phyloP scores from a whole-genome alignment of 2,329 filamentous ascomycete genomes.

The Fusarium sterilihyphosum region DNA sequence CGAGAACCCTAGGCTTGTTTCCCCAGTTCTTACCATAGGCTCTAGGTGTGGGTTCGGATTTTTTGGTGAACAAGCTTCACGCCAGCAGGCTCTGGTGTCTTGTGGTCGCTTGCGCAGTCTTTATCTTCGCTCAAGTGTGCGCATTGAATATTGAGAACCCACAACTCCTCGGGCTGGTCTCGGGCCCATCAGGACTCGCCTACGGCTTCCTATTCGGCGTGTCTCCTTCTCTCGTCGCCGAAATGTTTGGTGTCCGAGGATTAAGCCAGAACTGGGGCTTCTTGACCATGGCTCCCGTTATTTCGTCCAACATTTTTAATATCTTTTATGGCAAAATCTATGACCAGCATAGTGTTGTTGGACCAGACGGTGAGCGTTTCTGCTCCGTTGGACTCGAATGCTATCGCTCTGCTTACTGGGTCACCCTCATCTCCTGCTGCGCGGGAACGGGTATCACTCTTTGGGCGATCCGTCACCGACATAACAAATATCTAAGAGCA shows the following conservation, averaged over 20 bases:
- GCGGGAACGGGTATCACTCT: constrained; percentile 75
- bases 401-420: constrained; percentile 82
- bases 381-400: constrained; percentile 83
- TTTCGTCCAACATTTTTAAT: constrained; percentile 93
- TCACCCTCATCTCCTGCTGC: constrained; percentile 78
- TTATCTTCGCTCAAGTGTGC: constrained; percentile 80
- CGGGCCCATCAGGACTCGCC: constrained; percentile 83
- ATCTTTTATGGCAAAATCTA: constrained; percentile 87
- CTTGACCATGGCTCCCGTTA: constrained; percentile 88
- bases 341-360: constrained; percentile 79
- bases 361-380: constrained; percentile 73
- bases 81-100: constrained; percentile 93
- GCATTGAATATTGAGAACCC: constrained; percentile 82
- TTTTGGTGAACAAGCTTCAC: constrained; percentile 82
- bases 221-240: constrained; percentile 87
- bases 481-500: constrained; percentile 51
- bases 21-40: constrained; percentile 23
- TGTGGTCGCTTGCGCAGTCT: constrained; percentile 79
- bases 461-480: constrained; percentile 73
- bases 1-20: background rate
- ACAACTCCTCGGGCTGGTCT: constrained; percentile 79
- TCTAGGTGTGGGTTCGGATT: constrained; percentile 85
- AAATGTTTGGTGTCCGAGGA: constrained; percentile 89
- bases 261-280: constrained; percentile 96
- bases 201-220: constrained; percentile 97